Base-by-base conservation (phyloP, 768 basidiomycete species). In the Pleurotus djamor region DNA sequence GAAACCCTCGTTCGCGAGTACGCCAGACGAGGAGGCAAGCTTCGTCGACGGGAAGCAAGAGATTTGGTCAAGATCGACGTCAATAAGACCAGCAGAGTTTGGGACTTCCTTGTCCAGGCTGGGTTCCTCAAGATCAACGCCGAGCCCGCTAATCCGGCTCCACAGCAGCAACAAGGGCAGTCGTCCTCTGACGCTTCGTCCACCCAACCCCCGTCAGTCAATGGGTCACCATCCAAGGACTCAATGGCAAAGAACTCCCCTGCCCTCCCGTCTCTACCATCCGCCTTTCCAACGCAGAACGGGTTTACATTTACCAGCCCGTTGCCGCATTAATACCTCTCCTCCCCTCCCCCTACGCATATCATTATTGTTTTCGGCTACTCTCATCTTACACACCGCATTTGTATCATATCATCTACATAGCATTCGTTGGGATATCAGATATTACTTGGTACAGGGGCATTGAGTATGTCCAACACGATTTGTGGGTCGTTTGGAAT, bases 1-100 rank as follows among this genome's bases (percentile, higher is more conserved):
- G 94, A 97, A 72, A 93, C 91, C 4, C 84, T 97, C 44, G 88
- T 99, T 33, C 85, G 94, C 35, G 96, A 98, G 76, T 97, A 94
- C 66, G 93, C 92, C 1, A 82, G 94, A 32, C 80, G 94, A 57
- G 90, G 91, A 17, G 96, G 96, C 9, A 91, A 92, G 70, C 80
- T 98, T 47, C 89, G 91, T 51, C 83, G 92, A 34, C 81, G 94
- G 56, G 94, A 97, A 71, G 94, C 94, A 10, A 83, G 92, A 52
- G 92, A 93, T 71, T 78, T 96, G 60, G 88, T 96, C 65, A 94
- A 93, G 72, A 92, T 96, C 62, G 94, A 95, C 69, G 92, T 93
- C 61, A 92, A 93, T 72, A 96, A 97, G 73, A 94, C 92, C 1
- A 89, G 88, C 71, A 80, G 91, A 41, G 91, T 94, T 35, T 97